Evolutionary conservation across 2,329 filamentous ascomycete genomes (phyloP).

Genomic region (Ascochyta pisi): DNA sequence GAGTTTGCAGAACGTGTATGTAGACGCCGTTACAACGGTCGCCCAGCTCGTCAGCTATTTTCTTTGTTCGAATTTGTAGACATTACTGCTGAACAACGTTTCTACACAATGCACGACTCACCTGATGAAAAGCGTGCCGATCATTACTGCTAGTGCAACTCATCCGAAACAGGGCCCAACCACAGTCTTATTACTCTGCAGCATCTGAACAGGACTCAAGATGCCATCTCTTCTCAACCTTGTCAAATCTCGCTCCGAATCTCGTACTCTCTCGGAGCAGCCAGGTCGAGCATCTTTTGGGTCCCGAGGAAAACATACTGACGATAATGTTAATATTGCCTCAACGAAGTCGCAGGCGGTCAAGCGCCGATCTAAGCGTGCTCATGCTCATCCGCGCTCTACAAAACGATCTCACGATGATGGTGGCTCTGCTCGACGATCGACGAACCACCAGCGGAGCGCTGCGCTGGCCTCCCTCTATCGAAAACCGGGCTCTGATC

Average conservation of each 20-base stretch:
- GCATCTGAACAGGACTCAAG: not conserved
- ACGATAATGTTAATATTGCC: not conserved
- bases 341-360: not conserved
- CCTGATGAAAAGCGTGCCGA: not conserved
- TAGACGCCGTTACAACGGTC: not conserved
- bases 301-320: not conserved
- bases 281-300: not conserved
- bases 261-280: not conserved
- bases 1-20: not conserved
- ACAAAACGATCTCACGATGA: not conserved
- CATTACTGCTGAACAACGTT: not conserved
- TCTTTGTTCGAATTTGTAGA: not conserved
- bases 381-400: not conserved
- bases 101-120: not conserved
- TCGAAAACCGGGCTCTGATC: not conserved
- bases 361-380: not conserved
- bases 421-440: not conserved
- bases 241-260: not conserved
- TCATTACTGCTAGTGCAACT: not conserved
- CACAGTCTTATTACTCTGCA: not conserved
- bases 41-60: not conserved
- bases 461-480: not conserved
- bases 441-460: not conserved
- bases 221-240: not conserved
- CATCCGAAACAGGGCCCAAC: not conserved